Conservation (phyloP, 306 rosid species). For the Urtica urens region DNA sequence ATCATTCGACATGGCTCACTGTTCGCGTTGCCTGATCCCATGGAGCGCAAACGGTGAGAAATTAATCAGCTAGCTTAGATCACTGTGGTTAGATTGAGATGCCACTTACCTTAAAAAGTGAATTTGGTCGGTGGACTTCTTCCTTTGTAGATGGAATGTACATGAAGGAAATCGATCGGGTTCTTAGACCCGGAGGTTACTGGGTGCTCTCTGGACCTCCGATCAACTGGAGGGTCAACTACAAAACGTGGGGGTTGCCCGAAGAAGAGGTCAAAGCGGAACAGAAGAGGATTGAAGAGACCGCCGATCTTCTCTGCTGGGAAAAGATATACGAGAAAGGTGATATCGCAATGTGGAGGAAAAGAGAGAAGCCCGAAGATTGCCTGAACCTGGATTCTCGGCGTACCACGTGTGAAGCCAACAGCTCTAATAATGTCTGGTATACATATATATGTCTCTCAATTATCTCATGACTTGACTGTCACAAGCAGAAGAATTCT, state of each 20-base stretch:
- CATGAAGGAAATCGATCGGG: conserved; percentile 81
- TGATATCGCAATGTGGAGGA: conserved; percentile 72
- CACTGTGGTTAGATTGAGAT: too few relatives aligned
- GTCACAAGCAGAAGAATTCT: neutral
- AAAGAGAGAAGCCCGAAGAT: conserved; percentile 28
- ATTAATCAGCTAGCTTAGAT: neutral
- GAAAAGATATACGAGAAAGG: conserved; percentile 77
- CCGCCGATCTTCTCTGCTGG: conserved; percentile 66
- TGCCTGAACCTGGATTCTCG: conserved; percentile 35
- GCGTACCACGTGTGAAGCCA: conserved; percentile 32
- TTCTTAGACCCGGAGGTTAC: conserved; percentile 84
- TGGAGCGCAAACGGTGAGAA: conserved; percentile 71
- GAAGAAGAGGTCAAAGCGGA: conserved; percentile 59
- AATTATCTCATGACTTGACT: neutral
- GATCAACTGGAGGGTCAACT: conserved; percentile 51
- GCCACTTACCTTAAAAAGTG: too few relatives aligned
- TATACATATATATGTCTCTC: conserved; percentile 27
- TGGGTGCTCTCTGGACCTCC: conserved; percentile 89
- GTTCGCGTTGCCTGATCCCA: conserved; percentile 76
- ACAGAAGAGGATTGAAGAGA: conserved; percentile 63
- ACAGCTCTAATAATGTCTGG: conserved; percentile 43
- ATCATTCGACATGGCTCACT: conserved; percentile 83
- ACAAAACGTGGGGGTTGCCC: conserved; percentile 55
- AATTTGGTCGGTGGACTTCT: conserved; percentile 7
- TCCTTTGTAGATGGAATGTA: conserved; percentile 59